These are phyloP conservation scores for Plicaturopsis crispa DNA, from an alignment of 768 basidiomycete species.

Conservation along the genomic window DNA sequence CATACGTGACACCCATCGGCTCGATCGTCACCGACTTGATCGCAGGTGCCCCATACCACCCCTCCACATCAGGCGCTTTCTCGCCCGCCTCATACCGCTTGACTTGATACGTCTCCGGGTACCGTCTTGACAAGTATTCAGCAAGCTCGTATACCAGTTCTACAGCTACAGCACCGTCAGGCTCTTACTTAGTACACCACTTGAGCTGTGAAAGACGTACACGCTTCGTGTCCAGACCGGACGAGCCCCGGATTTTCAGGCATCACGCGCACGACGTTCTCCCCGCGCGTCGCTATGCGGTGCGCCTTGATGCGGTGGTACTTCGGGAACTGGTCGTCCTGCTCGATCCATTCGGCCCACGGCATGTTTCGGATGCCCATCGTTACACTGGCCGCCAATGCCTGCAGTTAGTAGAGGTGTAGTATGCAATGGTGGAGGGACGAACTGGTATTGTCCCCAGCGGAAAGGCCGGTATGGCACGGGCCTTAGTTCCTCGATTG, in stretches of 20 bases:
- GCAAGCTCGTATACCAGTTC: slow-evolving; percentile 64
- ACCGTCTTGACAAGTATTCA: slow-evolving; percentile 57
- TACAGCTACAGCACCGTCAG: slow-evolving; percentile 31
- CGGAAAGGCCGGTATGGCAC: slow-evolving; percentile 62
- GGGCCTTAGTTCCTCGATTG: slow-evolving; percentile 39
- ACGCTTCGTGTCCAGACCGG: slow-evolving; percentile 21
- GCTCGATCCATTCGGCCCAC: slow-evolving; percentile 72
- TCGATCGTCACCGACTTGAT: slow-evolving; percentile 46
- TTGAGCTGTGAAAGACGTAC: slow-evolving; percentile 22
- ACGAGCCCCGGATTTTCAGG: slow-evolving; percentile 32
- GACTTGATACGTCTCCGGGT: slow-evolving; percentile 49
- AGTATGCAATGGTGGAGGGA: slow-evolving; percentile 2
- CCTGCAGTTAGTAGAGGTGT: not conserved
- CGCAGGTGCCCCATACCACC: slow-evolving; percentile 36
- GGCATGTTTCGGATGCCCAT: slow-evolving; percentile 64
- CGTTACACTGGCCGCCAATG: slow-evolving; percentile 38
- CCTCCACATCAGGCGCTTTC: too few species aligned
- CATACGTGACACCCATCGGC: slow-evolving; percentile 40
- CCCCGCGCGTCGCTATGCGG: slow-evolving; percentile 44
- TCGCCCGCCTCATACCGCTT: too few species aligned
- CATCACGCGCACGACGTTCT: slow-evolving; percentile 39
- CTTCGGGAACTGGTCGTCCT: slow-evolving; percentile 47
- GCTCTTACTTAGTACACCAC: slow-evolving; percentile 14
- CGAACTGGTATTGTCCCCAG: slow-evolving; percentile 55
- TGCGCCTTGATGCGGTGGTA: slow-evolving; percentile 54